Percentiles rank a stretch among this genome's conserved stretches.
Evolutionary conservation across 2,329 filamentous ascomycete genomes (phyloP).

Genomic region (Davidsoniella eucalypti): DNA sequence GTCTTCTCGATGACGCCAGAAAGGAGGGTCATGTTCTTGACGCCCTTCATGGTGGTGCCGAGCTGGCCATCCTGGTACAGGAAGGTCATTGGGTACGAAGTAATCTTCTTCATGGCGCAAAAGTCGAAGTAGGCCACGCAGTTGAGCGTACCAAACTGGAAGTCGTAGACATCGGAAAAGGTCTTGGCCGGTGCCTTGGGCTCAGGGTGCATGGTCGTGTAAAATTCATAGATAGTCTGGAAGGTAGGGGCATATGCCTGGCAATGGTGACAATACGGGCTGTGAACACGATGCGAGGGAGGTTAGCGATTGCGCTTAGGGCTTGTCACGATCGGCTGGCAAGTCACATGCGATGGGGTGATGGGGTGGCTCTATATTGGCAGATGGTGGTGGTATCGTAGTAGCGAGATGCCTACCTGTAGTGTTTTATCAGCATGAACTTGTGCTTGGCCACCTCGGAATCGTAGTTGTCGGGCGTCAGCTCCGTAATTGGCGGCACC

Average conservation of each 20-base stretch:
- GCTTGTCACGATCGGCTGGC: no score
- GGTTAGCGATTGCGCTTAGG: slow-evolving; percentile 3
- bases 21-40: slow-evolving; percentile 48
- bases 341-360: neutral
- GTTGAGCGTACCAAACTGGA: slow-evolving; percentile 74
- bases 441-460: slow-evolving; percentile 36
- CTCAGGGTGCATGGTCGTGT: slow-evolving; percentile 68
- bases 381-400: neutral
- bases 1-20: slow-evolving; percentile 58
- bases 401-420: slow-evolving; percentile 36
- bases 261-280: slow-evolving; percentile 56
- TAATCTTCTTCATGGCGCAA: slow-evolving; percentile 51
- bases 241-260: slow-evolving; percentile 63
- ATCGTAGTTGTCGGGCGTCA: slow-evolving; percentile 41
- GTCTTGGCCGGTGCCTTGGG: slow-evolving; percentile 35
- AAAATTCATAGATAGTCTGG: slow-evolving; percentile 91
- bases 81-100: slow-evolving; percentile 58
- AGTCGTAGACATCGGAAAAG: slow-evolving; percentile 74
- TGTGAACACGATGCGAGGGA: slow-evolving; percentile 20
- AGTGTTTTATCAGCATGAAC: slow-evolving; percentile 45
- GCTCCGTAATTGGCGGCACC: slow-evolving; percentile 47
- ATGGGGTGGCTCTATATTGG: neutral
- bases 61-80: slow-evolving; percentile 66
- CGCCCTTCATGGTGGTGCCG: slow-evolving; percentile 46
- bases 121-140: slow-evolving; percentile 70